A percentile compares a stretch with the other conserved stretches of the same genome.
These are phyloP conservation scores for Acanthamoeba triangularis DNA, from an alignment of 208 protist species.

Conservation along the genomic window DNA sequence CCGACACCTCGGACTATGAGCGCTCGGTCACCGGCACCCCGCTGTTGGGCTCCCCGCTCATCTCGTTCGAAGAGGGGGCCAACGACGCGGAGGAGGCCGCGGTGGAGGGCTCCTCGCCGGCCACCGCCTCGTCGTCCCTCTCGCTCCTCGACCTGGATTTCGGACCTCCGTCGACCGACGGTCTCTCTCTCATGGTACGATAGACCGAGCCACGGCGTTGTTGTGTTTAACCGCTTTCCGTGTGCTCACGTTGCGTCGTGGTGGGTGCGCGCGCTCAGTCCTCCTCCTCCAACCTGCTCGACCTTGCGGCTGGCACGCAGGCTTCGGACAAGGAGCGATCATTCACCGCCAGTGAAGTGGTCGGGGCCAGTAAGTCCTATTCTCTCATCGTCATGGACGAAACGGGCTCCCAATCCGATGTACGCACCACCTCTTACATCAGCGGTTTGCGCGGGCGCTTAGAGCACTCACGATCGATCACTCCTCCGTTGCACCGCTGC, in stretches of 20 bases:
- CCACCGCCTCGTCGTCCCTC: conserved; percentile 10
- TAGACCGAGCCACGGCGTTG: neutral
- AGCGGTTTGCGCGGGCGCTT: neutral
- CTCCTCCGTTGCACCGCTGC: neutral
- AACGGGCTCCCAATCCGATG: conserved; percentile 51
- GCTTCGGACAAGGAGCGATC: neutral
- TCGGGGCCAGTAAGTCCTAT: conserved; percentile 19
- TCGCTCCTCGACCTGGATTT: conserved; percentile 35
- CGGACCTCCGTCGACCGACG: neutral
- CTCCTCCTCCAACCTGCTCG: neutral
- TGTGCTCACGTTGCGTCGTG: neutral
- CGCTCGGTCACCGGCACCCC: conserved; percentile 23
- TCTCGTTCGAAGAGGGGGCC: conserved; percentile 19
- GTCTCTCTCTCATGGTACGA: conserved; percentile 18
- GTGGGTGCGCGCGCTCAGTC: neutral
- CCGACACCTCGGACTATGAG: neutral
- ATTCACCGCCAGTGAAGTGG: neutral
- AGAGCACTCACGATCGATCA: neutral
- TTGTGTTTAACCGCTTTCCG: neutral
- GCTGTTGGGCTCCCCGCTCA: conserved; percentile 34
- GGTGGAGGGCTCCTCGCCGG: neutral
- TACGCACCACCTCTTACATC: neutral
- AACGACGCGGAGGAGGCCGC: neutral
- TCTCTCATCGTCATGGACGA: conserved; percentile 65
- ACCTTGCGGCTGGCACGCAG: neutral